A percentile compares a stretch with the other conserved stretches of the same genome.
Evolutionary conservation across 2,329 filamentous ascomycete species (phyloP).

Genomic region (Aspergillus sclerotialis): DNA sequence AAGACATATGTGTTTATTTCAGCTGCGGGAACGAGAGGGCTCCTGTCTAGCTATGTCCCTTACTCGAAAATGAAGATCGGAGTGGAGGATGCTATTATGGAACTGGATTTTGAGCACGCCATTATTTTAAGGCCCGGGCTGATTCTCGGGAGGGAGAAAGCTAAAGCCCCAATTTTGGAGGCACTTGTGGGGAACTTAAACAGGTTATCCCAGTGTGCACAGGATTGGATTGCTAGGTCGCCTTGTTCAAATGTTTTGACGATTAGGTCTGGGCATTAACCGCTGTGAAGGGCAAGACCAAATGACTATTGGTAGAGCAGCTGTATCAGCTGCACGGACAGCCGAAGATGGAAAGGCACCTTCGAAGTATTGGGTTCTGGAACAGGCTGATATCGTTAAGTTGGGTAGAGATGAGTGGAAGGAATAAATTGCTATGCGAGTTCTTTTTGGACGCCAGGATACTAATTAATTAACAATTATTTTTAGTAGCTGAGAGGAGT

Average conservation of each 20-base stretch:
- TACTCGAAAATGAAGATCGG: conserved; percentile 33
- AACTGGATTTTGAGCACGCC: conserved; percentile 28
- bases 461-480: too few relatives aligned
- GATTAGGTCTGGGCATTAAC: conserved; percentile 3
- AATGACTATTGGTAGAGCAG: conserved; percentile 19
- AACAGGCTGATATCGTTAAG: conserved; percentile 22
- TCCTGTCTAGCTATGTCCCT: conserved; percentile 21
- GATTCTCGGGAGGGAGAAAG: conserved; percentile 20
- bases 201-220: conserved; percentile 16
- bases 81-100: conserved; percentile 29
- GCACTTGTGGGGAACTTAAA: conserved; percentile 13
- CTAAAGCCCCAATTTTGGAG: conserved; percentile 16
- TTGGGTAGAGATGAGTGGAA: conserved; percentile 23
- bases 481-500: too few relatives aligned
- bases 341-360: conserved; percentile 20
- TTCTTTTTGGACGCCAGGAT: too few relatives aligned
- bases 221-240: conserved; percentile 22
- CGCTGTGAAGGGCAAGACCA: conserved; percentile 18
- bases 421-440: too few relatives aligned
- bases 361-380: conserved; percentile 22
- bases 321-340: conserved; percentile 19
- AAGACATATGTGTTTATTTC: conserved; percentile 31
- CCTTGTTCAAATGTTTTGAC: background rate
- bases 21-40: conserved; percentile 24
- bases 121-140: conserved; percentile 30